These are phyloP conservation scores for Fusarium avenaceum DNA, from an alignment of 2,329 filamentous ascomycete species.

Conservation along the genomic window DNA sequence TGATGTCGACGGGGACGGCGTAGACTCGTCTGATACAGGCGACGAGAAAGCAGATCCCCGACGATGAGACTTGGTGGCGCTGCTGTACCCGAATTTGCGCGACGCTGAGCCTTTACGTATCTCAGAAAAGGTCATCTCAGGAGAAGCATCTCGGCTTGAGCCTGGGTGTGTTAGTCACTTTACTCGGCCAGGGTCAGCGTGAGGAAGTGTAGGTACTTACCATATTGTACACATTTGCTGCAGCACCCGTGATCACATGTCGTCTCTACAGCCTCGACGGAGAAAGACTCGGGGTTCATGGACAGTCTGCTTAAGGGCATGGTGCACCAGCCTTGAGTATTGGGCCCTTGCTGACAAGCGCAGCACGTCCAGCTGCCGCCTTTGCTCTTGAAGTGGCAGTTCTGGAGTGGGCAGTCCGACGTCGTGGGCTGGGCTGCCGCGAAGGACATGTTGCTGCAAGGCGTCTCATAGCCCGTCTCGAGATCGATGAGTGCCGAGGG, in stretches of 20 bases:
- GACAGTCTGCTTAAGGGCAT: slow-evolving; percentile 52
- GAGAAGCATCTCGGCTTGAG: slow-evolving; percentile 51
- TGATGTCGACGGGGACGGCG: slow-evolving; percentile 42
- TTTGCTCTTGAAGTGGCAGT: slow-evolving; percentile 65
- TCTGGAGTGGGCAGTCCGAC: slow-evolving; percentile 62
- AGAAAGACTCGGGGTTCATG: slow-evolving; percentile 52
- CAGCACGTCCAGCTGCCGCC: slow-evolving; percentile 69
- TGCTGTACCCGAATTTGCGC: slow-evolving; percentile 55
- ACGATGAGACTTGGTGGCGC: slow-evolving; percentile 50
- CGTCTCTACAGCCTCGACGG: slow-evolving; percentile 55
- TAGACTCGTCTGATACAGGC: slow-evolving; percentile 23
- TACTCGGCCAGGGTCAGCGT: neutral
- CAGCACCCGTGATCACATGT: slow-evolving; percentile 69
- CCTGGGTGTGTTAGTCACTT: slow-evolving; percentile 43
- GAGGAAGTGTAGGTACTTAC: slow-evolving; percentile 47
- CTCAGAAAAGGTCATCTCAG: slow-evolving; percentile 56
- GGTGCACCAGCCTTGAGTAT: slow-evolving; percentile 67
- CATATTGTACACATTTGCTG: slow-evolving; percentile 60
- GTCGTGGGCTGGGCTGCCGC: slow-evolving; percentile 60
- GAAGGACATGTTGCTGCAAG: slow-evolving; percentile 64
- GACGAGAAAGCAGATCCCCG: slow-evolving; percentile 50
- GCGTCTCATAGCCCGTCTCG: slow-evolving; percentile 63
- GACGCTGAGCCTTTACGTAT: slow-evolving; percentile 55
- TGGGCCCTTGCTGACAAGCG: slow-evolving; percentile 64
- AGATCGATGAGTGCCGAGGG: slow-evolving; percentile 62